Percentiles rank a stretch among this genome's conserved stretches.
Conservation (phyloP, 768 basidiomycete genomes). For the Plicaturopsis crispa region DNA sequence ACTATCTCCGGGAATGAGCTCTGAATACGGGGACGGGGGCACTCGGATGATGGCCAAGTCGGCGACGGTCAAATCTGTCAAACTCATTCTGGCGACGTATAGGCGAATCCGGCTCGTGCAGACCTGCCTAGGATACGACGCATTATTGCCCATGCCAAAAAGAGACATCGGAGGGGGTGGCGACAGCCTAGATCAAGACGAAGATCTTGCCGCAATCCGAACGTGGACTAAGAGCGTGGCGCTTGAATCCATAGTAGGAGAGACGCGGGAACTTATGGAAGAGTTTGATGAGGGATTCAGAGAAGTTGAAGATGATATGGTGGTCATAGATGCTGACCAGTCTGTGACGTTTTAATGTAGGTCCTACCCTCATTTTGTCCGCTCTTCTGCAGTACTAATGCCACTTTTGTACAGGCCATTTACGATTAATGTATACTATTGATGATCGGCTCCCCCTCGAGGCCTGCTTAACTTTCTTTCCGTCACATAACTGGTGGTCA, state of each 20-base stretch:
- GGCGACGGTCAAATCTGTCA: constrained; percentile 39
- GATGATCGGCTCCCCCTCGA: too few species aligned
- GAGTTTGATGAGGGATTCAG: constrained; percentile 42
- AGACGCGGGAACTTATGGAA: constrained; percentile 49
- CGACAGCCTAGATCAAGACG: constrained; percentile 20
- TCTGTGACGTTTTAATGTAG: not conserved
- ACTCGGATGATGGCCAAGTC: constrained; percentile 20
- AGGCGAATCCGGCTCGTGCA: constrained; percentile 56
- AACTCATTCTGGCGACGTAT: constrained; percentile 52
- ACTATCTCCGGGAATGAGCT: not conserved
- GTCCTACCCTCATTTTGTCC: too few species aligned
- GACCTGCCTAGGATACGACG: constrained; percentile 53
- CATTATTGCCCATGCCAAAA: constrained; percentile 41
- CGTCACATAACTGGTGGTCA: too few species aligned
- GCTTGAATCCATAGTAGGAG: constrained; percentile 40
- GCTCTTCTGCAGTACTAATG: not conserved
- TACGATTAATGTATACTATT: too few species aligned
- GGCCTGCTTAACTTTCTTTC: too few species aligned
- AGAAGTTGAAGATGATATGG: constrained; percentile 21
- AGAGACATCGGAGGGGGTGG: constrained; percentile 17
- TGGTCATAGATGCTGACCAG: constrained; percentile 19
- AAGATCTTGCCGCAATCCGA: constrained; percentile 19
- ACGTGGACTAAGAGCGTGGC: constrained; percentile 52
- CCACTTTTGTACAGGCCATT: too few species aligned
- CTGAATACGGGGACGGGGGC: too few species aligned